phyloP scores from a whole-genome alignment of 192 early-diverging fungal species.

The Backusella westeae region DNA sequence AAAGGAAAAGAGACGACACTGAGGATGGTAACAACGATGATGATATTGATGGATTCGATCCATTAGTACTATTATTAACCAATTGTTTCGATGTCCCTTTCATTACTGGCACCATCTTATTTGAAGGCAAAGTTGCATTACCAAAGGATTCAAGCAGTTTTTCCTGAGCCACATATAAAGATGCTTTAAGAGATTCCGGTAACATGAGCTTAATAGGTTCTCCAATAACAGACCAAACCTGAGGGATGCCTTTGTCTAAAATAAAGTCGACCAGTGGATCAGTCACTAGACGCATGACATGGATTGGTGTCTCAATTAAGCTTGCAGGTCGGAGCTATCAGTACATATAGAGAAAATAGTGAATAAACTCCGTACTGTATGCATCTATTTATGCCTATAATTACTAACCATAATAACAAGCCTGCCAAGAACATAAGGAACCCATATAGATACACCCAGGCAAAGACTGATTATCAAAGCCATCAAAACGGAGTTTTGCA shows the following conservation, averaged over 20 bases:
- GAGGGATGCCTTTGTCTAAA: slow-evolving; percentile 52
- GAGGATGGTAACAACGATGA: background rate
- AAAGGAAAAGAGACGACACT: background rate
- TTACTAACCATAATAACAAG: slow-evolving; percentile 39
- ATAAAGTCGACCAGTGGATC: slow-evolving; percentile 74
- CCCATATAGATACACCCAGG: slow-evolving; percentile 69
- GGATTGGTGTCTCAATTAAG: slow-evolving; percentile 50
- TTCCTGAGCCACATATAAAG: background rate
- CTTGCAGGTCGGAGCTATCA: slow-evolving; percentile 48
- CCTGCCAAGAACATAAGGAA: slow-evolving; percentile 71
- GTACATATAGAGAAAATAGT: background rate
- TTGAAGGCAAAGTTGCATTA: background rate
- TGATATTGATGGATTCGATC: background rate
- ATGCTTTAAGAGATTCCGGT: background rate
- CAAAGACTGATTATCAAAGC: slow-evolving; percentile 69
- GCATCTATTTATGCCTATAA: background rate
- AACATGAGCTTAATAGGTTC: slow-evolving; percentile 7
- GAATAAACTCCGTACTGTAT: background rate
- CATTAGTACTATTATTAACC: background rate
- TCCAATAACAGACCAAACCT: slow-evolving; percentile 13
- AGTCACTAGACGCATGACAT: slow-evolving; percentile 52
- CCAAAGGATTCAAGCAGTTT: background rate
- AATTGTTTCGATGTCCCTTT: background rate
- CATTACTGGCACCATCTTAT: background rate
- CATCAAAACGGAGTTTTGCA: slow-evolving; percentile 83